Conservation (phyloP, 441 rosid species). For the Adansonia grandidieri region DNA sequence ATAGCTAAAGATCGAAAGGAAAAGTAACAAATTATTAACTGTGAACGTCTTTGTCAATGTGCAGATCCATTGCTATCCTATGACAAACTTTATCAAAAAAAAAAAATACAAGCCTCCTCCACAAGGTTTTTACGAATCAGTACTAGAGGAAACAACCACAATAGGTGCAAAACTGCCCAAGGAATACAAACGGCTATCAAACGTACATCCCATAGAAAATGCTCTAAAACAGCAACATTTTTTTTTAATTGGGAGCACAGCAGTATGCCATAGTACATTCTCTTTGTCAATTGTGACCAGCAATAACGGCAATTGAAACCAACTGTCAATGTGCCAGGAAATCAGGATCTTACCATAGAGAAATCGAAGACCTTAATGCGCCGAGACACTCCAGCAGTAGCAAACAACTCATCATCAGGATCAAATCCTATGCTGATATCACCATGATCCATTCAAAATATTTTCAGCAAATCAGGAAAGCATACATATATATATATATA, state of each 20-base stretch:
- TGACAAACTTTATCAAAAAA: conserved; percentile 1
- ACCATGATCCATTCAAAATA: conserved; percentile 21
- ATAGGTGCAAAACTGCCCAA: not conserved
- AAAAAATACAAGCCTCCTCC: conserved; percentile 11
- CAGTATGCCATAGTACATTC: not conserved
- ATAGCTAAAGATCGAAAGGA: not conserved
- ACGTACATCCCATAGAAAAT: not conserved
- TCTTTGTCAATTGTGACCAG: conserved; percentile 13
- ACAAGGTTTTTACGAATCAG: not conserved
- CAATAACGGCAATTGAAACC: conserved; percentile 3
- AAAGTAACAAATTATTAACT: not conserved
- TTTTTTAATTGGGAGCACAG: not conserved
- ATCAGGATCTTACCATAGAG: conserved; percentile 61
- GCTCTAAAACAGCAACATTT: not conserved
- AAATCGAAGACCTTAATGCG: conserved; percentile 92
- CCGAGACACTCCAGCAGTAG: conserved; percentile 96
- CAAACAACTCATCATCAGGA: conserved; percentile 89
- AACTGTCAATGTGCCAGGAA: conserved; percentile 5
- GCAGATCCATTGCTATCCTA: not conserved
- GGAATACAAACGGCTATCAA: not conserved
- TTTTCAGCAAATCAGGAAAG: conserved; percentile 22
- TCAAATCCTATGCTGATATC: conserved; percentile 86
- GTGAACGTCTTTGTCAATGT: not conserved
- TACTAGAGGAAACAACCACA: conserved; percentile 1
- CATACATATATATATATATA: not conserved